Base-by-base conservation (phyloP, 257 asterid species). In the Fraxinus quadrangulata region DNA sequence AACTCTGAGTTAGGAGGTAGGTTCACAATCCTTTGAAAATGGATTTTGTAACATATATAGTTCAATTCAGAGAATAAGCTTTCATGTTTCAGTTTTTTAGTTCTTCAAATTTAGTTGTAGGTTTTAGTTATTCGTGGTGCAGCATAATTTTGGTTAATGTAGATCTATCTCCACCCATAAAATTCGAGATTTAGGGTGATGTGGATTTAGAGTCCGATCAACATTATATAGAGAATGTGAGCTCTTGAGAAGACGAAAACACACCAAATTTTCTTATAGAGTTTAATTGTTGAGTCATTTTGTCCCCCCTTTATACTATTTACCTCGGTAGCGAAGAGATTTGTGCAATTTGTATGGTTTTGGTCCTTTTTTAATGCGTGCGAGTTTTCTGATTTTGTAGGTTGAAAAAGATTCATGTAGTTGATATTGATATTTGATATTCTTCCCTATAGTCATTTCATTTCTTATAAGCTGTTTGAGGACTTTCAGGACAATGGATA, bases 31-130 rank as follows among this genome's bases (percentile, higher is more conserved):
- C 97, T 87, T 72, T 77, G 34, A 70, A 71, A 63, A 75, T 70
- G 80, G 94, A 90, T 84, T 91, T 81, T 93, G 97, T 93, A 91
- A 83, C 94, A 85, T 89, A 87, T 91, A 88, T 63, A 63, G 94
- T 81, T 83, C 88, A 82, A 78, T 85, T 85, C 91, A 63, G 69
- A 90, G 86, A 88, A 91, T 85, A 88, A 88, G 87, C 74, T 82
- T 84, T 80, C 66, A 6, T 49, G 23, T 63, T 82, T 72, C 67
- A 2, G 30, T 71, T 67, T 71, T 40, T 67, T 13, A 67, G 49
- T 70, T 40, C 83, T 63, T 45, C 26, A 31, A 11, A 67, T 69
- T 76, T 81, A 72, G 63, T 78, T 73, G 85, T 82, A 88, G 86
- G 80, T 75, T 78, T 80, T 75, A 78, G 90, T 80, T 72, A 72